Evolutionary conservation across 176 grass and related monocot genomes (phyloP), one percentile per base, ranked within the genome.

Genomic region (Metroxylon sagu): DNA sequence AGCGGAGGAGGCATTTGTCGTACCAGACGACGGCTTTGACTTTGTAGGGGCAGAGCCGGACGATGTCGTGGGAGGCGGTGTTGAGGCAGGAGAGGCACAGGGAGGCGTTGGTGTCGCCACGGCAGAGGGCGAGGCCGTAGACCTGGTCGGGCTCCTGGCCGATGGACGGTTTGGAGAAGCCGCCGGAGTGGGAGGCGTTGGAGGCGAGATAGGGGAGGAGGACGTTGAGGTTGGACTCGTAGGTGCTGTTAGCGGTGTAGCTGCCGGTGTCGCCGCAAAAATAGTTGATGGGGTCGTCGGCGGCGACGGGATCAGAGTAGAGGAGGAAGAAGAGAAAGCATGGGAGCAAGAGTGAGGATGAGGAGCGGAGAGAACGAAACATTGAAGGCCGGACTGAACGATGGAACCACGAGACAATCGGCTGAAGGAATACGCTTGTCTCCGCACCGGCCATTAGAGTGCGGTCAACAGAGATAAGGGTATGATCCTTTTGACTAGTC

Each of bases 71-170:
- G 16, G 6, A 2, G 19, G 80, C 31, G 0, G 0, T 3, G 57
- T 29, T 54, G 65, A 82, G 69, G 76, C 88, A 92, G 62, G 60
- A 31, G 4, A 17, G 21, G 52, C 88, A 87, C 18, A 63, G 26
- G 51, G 26, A 27, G 10, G 35, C 0, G 65, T 60, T 72, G 17
- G 64, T 0, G 23, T 93, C 83, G 2, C 80, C 89, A 52, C 83
- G 76, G 71, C 89, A 93, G 60, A 87, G 74, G 0, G 66, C 21
- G 29, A 91, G 63, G 43, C 71, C 83, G 29, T 64, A 83, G 6
- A 77, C 65, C 50, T 64, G 16, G 57, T 75, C 53, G 0, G 65
- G 19, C 4, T 26, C 19, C 4, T 15, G 0, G 25, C 64, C 69
- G 19, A 3, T 5, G 51, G 56, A 58, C 6, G 18, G 61, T n/a